These are phyloP conservation scores for Passalora sequoiae DNA, from an alignment of 2,329 filamentous ascomycete genomes.

Conservation along the genomic window DNA sequence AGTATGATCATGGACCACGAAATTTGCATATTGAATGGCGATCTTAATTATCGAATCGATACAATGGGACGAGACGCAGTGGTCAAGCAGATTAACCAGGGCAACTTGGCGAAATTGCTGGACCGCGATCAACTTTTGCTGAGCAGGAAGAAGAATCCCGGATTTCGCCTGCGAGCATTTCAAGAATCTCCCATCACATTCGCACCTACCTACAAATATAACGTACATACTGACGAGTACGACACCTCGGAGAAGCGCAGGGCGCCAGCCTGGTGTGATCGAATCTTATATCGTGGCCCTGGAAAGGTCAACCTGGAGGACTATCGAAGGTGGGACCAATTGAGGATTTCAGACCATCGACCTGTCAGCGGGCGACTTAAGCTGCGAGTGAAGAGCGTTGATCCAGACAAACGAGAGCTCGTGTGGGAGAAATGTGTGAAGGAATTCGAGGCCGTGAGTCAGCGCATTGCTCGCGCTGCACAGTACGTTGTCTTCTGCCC, in stretches of 20 bases:
- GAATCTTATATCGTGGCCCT: constrained; percentile 76
- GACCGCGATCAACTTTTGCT: constrained; percentile 91
- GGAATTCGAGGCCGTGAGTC: constrained; percentile 67
- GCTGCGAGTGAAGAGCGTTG: constrained; percentile 77
- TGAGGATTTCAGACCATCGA: constrained; percentile 84
- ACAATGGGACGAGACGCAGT: constrained; percentile 93
- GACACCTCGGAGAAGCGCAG: constrained; percentile 86
- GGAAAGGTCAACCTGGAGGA: constrained; percentile 81
- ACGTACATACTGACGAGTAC: constrained; percentile 89
- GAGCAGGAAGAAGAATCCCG: constrained; percentile 80
- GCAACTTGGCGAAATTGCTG: constrained; percentile 78
- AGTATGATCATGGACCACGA: constrained; percentile 94
- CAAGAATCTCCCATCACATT: constrained; percentile 88
- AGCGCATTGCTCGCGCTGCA: constrained; percentile 63
- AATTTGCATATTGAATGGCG: constrained; percentile 92
- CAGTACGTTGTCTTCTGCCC: constrained; percentile 58
- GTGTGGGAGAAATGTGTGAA: constrained; percentile 37
- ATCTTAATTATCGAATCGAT: constrained; percentile 97
- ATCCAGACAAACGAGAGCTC: constrained; percentile 55
- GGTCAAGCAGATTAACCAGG: constrained; percentile 73
- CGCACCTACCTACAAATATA: constrained; percentile 96
- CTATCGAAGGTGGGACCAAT: constrained; percentile 75
- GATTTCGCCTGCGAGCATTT: constrained; percentile 82
- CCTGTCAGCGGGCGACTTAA: constrained; percentile 83
- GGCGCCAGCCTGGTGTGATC: constrained; percentile 93